Conservation (phyloP, 257 asterid species). For the Ilex asprella region DNA sequence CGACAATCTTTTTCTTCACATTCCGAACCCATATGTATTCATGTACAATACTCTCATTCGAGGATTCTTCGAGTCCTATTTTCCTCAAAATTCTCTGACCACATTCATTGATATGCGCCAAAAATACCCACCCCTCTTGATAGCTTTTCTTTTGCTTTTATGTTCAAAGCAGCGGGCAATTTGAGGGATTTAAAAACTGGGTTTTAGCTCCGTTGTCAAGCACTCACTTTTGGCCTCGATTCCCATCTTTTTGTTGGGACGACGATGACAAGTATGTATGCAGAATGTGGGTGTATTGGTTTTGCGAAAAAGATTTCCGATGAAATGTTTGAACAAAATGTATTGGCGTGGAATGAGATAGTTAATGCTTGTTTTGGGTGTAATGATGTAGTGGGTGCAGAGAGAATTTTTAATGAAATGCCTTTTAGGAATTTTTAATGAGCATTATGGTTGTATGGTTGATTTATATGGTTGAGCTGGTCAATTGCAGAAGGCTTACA, state of each 20-base stretch:
- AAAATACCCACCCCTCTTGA: constrained; percentile 31
- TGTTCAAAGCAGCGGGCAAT: constrained; percentile 70
- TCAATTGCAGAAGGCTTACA: constrained; percentile 50
- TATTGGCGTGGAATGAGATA: constrained; percentile 77
- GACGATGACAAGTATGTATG: constrained; percentile 80
- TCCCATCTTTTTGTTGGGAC: constrained; percentile 72
- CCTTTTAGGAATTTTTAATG: constrained; percentile 64
- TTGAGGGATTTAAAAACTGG: constrained; percentile 47
- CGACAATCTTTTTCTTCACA: constrained; percentile 38
- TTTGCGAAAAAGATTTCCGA: constrained; percentile 49
- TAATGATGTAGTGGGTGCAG: constrained; percentile 43
- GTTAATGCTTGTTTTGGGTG: constrained; percentile 59
- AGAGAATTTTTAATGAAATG: constrained; percentile 42
- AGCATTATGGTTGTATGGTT: constrained; percentile 95
- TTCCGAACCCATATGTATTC: constrained; percentile 60
- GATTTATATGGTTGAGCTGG: constrained; percentile 84
- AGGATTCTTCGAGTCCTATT: constrained; percentile 57
- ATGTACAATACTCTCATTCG: constrained; percentile 86
- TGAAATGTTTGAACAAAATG: constrained; percentile 65
- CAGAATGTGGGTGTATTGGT: constrained; percentile 51
- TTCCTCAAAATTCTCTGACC: constrained; percentile 40
- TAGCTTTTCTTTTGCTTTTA: constrained; percentile 72
- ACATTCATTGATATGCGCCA: constrained; percentile 45
- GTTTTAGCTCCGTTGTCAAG: constrained; percentile 67
- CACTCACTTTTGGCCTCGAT: constrained; percentile 50